phyloP scores from a whole-genome alignment of 371 early-diverging fungal genomes.

The Blyttiomyces sp. region DNA sequence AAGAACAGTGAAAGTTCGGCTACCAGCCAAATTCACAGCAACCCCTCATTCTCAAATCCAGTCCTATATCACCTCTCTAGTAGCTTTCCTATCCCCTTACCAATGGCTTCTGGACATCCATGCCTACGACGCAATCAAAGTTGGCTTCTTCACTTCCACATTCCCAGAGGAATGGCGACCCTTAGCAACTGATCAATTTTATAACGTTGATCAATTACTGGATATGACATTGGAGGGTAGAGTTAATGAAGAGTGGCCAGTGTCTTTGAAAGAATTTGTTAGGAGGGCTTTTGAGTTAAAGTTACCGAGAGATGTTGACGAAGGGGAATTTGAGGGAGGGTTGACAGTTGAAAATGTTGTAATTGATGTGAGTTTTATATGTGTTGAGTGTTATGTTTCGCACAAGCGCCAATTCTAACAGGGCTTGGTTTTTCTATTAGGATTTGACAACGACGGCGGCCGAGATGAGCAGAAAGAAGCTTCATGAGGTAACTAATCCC shows the following conservation, averaged over 20 bases:
- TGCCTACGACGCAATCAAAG: conserved; percentile 15
- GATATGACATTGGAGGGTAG: conserved; percentile 1
- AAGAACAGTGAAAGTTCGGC: too few species aligned
- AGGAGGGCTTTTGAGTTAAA: neutral
- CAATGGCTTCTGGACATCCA: conserved; percentile 3
- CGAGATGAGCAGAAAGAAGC: conserved; percentile 25
- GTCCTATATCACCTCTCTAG: too few species aligned
- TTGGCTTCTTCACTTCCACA: neutral
- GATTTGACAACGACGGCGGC: conserved; percentile 3
- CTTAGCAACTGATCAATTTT: neutral
- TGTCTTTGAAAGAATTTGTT: conserved; percentile 13
- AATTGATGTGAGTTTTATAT: neutral
- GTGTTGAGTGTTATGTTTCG: neutral
- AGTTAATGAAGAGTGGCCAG: conserved; percentile 16
- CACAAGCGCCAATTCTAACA: neutral
- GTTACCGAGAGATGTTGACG: conserved; percentile 9
- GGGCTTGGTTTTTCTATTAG: neutral
- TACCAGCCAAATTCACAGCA: too few species aligned
- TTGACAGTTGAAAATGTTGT: neutral
- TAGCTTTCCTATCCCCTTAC: conserved; percentile 5
- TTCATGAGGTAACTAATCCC: conserved; percentile 24
- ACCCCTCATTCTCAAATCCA: too few species aligned
- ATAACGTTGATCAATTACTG: conserved; percentile 5
- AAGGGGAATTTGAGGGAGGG: neutral
- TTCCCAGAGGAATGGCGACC: conserved; percentile 20